Percentiles rank a stretch among this genome's conserved stretches.
These are phyloP conservation scores for Tylopilus subfusipes DNA, from an alignment of 768 basidiomycete species.

Conservation along the genomic window DNA sequence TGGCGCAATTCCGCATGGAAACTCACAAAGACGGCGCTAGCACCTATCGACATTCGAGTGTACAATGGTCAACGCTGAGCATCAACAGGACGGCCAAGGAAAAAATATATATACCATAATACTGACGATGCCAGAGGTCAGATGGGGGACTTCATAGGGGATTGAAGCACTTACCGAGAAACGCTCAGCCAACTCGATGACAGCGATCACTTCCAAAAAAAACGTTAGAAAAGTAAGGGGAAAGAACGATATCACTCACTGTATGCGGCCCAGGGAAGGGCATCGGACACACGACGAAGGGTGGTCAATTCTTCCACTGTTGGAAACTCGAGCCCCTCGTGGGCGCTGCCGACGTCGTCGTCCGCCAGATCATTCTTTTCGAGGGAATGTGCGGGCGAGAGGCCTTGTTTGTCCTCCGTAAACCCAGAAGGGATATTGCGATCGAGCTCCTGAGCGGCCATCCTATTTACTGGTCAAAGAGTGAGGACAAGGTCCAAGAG, in stretches of 20 bases:
- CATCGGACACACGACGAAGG: constrained; percentile 58
- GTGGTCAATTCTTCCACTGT: constrained; percentile 57
- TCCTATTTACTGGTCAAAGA: neutral
- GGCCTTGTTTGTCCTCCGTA: constrained; percentile 8
- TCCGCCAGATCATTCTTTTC: constrained; percentile 24
- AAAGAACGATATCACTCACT: constrained; percentile 2
- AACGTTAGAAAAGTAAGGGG: neutral
- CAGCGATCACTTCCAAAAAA: constrained; percentile 49
- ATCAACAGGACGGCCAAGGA: neutral
- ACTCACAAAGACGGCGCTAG: constrained; percentile 40
- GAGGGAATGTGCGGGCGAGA: constrained; percentile 2
- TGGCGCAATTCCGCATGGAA: neutral
- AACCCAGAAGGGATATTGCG: constrained; percentile 9
- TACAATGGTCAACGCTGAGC: neutral
- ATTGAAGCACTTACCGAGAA: constrained; percentile 50
- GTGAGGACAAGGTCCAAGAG: neutral
- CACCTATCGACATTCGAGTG: constrained; percentile 26
- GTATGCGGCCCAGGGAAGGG: constrained; percentile 56
- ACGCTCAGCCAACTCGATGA: constrained; percentile 69
- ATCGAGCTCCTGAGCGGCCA: constrained; percentile 12
- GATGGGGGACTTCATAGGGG: neutral
- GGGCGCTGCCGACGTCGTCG: constrained; percentile 33
- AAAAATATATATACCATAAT: constrained; percentile 40
- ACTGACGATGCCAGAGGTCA: constrained; percentile 27
- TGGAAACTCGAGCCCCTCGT: constrained; percentile 59